Evolutionary conservation across 2,329 filamentous ascomycete genomes (phyloP).

Genomic region (Fusarium marasasianum): DNA sequence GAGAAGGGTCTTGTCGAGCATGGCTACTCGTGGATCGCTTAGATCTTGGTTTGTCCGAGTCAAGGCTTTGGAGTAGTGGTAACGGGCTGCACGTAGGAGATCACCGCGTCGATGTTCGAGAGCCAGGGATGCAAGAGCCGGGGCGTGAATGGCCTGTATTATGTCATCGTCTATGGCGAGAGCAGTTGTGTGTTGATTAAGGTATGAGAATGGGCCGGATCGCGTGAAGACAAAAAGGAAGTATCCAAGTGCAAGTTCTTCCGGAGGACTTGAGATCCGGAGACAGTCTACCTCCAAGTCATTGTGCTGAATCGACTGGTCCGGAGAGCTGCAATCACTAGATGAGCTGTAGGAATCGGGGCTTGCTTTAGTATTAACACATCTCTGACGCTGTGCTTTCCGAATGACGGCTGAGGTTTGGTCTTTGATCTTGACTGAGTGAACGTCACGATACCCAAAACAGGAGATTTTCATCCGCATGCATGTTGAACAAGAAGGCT

Average conservation of each 20-base stretch:
- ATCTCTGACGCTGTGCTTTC: not conserved
- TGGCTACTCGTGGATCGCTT: not conserved
- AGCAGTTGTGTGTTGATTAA: not conserved
- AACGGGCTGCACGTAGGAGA: not conserved
- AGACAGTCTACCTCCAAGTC: not conserved
- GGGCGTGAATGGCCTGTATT: not conserved
- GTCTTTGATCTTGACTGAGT: not conserved
- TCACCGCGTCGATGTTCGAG: not conserved
- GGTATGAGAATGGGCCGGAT: not conserved
- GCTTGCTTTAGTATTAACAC: not conserved
- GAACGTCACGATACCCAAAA: not conserved
- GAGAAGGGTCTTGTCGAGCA: not conserved
- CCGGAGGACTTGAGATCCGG: not conserved
- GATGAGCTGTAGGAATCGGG: rapidly evolving
- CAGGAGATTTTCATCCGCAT: not conserved
- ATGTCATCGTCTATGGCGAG: not conserved
- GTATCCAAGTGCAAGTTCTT: not conserved
- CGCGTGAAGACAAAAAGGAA: not conserved
- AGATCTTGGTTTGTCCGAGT: not conserved
- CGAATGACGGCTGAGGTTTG: not conserved
- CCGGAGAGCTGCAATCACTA: not conserved
- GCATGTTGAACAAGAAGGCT: not conserved
- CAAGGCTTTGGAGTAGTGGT: slow-evolving; percentile 1
- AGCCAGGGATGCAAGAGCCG: not conserved
- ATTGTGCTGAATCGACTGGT: rapidly evolving